Evolutionary conservation across 805 yeast species (phyloP), one percentile per base, ranked within the genome.

Genomic region (Isabelozyma gotoi): DNA sequence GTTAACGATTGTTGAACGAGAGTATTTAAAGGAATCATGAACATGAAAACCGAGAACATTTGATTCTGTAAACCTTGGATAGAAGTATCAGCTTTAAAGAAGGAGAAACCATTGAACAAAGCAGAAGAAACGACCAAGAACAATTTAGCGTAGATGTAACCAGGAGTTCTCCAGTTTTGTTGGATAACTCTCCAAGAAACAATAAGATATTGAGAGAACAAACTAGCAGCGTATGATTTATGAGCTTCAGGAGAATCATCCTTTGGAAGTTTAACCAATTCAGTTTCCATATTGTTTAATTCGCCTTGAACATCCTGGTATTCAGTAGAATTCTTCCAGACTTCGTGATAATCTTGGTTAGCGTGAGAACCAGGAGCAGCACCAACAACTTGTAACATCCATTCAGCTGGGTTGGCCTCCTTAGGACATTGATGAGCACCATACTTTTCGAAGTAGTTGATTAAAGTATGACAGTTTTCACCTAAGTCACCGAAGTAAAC

Each of bases 331-430:
- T 76, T 73, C 60, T 77, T 65, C 96, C 97, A 88, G 39, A 85
- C 88, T 56, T 85, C 84, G 56, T 80, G 74, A 56, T 83, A 85
- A 62, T 85, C 87, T 63, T 82, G 86, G 38, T 73, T 72, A 15
- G 89, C 86, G 52, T 80, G 84, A 29, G 88, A 79, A 41, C 89
- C 90, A 5, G 90, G 90, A 29, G 90, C 89, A 42, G 90, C 90
- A 56, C 91, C 90, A 55, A 84, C 85, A 49, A 83, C 86, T 49
- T 85, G 85, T 65, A 89, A 72, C 96, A 89, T 89, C 94, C 95
- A 89, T 68, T 88, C 96, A 11, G 71, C 71, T 6, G 72, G 71
- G 47, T 66, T 66, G 7, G 71, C 67, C 51, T 64, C 67, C 27
- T 48, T 42, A 12, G 71, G 72, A 57, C 73, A 67, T 35, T 58